Evolutionary conservation across 371 early-diverging fungal genomes (phyloP).

Genomic region (Gilbertella persicaria): DNA sequence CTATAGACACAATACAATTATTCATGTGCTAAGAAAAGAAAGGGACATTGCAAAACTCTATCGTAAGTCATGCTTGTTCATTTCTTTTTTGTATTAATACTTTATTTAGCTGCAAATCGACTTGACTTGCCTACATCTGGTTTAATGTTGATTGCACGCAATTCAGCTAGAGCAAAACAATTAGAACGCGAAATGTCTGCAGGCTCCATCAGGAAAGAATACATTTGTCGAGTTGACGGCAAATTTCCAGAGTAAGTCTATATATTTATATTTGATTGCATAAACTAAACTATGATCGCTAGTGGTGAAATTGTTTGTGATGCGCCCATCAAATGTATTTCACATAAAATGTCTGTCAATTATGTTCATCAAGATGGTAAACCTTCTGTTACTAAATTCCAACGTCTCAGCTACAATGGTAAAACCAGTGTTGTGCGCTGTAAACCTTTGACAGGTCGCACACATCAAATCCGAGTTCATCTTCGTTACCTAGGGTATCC

Average conservation of each 20-base stretch:
- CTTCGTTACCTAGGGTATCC: slow-evolving; percentile 94
- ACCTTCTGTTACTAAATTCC: slow-evolving; percentile 74
- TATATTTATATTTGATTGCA: background rate
- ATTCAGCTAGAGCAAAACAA: slow-evolving; percentile 60
- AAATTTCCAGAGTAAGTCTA: slow-evolving; percentile 75
- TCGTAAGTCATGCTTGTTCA: slow-evolving; percentile 56
- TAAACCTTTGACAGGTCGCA: slow-evolving; percentile 94
- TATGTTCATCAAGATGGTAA: slow-evolving; percentile 85
- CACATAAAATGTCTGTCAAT: slow-evolving; percentile 86
- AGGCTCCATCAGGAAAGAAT: slow-evolving; percentile 80
- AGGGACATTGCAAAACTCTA: slow-evolving; percentile 64
- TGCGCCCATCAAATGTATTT: slow-evolving; percentile 82
- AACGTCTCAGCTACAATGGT: slow-evolving; percentile 64
- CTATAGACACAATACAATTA: slow-evolving; percentile 79
- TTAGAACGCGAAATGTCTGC: slow-evolving; percentile 69
- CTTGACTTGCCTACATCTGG: slow-evolving; percentile 95
- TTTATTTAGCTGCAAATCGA: slow-evolving; percentile 74
- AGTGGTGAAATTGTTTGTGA: slow-evolving; percentile 67
- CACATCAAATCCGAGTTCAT: slow-evolving; percentile 99
- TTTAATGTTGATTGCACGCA: slow-evolving; percentile 77
- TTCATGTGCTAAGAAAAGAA: slow-evolving; percentile 75
- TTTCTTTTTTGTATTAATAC: background rate
- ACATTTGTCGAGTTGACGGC: slow-evolving; percentile 89
- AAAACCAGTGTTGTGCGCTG: slow-evolving; percentile 68
- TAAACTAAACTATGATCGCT: background rate